A percentile compares a stretch with the other conserved stretches of the same genome.
Conservation (phyloP, 208 protist genomes). For the Angomonas ambiguus region DNA sequence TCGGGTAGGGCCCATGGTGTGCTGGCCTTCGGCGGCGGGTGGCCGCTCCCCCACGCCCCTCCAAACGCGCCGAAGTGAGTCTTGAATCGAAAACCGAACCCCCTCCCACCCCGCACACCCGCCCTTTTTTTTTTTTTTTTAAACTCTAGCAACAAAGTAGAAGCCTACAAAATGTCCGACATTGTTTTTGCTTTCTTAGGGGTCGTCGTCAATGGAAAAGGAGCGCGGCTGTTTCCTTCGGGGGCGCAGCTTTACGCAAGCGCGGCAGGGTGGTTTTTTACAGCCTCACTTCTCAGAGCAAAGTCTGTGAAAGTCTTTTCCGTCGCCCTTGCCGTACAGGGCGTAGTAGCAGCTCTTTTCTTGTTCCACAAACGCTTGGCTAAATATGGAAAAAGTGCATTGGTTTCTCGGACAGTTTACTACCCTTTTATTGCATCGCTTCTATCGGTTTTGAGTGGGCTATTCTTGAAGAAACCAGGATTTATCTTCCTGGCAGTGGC, state of each 20-base stretch:
- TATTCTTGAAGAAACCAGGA: constrained; percentile 2
- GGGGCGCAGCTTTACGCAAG: background rate
- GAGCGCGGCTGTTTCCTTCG: background rate
- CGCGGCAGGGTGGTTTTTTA: background rate
- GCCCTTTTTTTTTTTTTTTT: background rate
- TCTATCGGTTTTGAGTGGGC: background rate
- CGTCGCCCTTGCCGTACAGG: background rate
- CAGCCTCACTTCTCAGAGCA: background rate
- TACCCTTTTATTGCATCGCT: background rate
- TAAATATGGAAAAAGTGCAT: background rate
- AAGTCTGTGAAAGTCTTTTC: background rate
- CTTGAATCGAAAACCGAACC: background rate
- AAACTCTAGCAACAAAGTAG: background rate
- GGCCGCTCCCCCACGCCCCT: too few relatives aligned
- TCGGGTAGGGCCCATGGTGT: too few relatives aligned
- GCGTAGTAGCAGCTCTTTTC: background rate
- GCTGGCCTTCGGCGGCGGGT: too few relatives aligned
- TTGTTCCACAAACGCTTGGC: background rate
- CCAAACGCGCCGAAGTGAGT: too few relatives aligned
- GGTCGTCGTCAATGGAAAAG: background rate
- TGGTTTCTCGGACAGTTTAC: background rate
- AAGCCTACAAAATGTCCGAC: background rate
- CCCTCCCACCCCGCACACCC: background rate
- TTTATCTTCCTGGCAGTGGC: constrained; percentile 6
- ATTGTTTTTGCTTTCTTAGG: background rate